Percentiles rank a stretch among this genome's conserved stretches.
Conservation (phyloP, 2,329 filamentous ascomycete genomes). For the Parastagonospora nodorum region DNA sequence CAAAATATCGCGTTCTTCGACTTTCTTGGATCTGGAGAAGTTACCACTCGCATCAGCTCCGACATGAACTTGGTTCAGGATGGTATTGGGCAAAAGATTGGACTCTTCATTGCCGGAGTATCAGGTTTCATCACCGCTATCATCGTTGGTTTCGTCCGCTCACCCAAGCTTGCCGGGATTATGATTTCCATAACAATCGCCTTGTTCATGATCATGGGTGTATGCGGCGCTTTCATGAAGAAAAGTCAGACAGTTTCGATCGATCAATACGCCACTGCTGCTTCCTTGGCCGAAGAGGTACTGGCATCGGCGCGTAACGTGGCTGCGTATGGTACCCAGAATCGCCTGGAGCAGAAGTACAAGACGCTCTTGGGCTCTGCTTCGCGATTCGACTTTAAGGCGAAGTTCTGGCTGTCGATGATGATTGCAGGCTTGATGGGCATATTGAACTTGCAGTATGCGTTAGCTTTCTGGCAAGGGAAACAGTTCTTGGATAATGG, state of each 20-base stretch:
- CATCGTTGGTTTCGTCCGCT: slow-evolving; percentile 87
- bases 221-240: slow-evolving; percentile 74
- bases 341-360: slow-evolving; percentile 87
- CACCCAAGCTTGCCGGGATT: slow-evolving; percentile 92
- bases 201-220: slow-evolving; percentile 76
- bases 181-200: slow-evolving; percentile 79
- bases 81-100: slow-evolving; percentile 64
- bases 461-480: slow-evolving; percentile 54
- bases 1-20: slow-evolving; percentile 61
- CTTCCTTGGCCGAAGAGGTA: slow-evolving; percentile 90
- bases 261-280: slow-evolving; percentile 79
- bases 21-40: slow-evolving; percentile 90
- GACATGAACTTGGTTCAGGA: slow-evolving; percentile 95
- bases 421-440: slow-evolving; percentile 87
- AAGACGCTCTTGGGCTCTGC: slow-evolving; percentile 74
- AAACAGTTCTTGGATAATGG: slow-evolving; percentile 60
- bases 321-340: slow-evolving; percentile 90
- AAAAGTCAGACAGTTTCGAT: slow-evolving; percentile 75
- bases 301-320: slow-evolving; percentile 92
- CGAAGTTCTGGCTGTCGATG: slow-evolving; percentile 72
- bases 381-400: slow-evolving; percentile 75
- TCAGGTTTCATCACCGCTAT: slow-evolving; percentile 80
- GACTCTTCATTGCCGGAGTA: slow-evolving; percentile 39
- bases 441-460: slow-evolving; percentile 76
- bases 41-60: slow-evolving; percentile 92